Evolutionary conservation across 768 basidiomycete species (phyloP), one percentile per base, ranked within the genome.

Genomic region (Macrolepiota fuliginosa): DNA sequence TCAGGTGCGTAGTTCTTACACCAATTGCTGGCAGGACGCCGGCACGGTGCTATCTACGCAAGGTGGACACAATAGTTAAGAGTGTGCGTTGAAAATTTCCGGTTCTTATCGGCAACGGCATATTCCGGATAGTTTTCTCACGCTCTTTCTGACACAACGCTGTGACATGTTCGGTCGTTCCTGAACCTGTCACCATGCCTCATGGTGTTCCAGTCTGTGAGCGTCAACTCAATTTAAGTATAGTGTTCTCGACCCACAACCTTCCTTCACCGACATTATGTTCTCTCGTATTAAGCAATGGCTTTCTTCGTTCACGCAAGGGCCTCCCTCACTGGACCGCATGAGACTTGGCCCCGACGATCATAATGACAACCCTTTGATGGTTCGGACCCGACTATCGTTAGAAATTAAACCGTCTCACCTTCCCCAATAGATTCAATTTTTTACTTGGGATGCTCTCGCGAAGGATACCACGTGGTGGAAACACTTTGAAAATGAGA

Each of bases 391-490:
- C 40, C 25, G 12, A 39, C 27, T 55, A 25, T n/a, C 35, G 22
- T 19, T 22, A 55, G 19, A 27, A 32, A 49, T 42, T 40, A 42
- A 46, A 47, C 35, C 49, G 25, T 22, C 35, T 24, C 11, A 39
- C 55, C 47, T 27, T 66, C 52, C 53, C 37, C n/a, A 25, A 12
- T 62, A 84, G 92, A 73, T 93, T 29, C 92, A 94, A 72, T 94
- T 92, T 73, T 94, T 92, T 67, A 92, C 91, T 13, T 94, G 92
- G 92, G 86, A 93, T 55, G 74, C 83, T 32, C 72, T 74, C 27
- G 80, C 83, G 65, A 77, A 78, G 13, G 71, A 75, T 17, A 71
- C 84, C 76, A 90, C 87, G 70, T 93, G 92, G 92, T 94, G 92
- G 92, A 79, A 80, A 67, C 85, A 90, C 70, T 79, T 94, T 37